phyloP scores from a whole-genome alignment of 192 early-diverging fungal genomes.

The Linnemannia exigua region DNA sequence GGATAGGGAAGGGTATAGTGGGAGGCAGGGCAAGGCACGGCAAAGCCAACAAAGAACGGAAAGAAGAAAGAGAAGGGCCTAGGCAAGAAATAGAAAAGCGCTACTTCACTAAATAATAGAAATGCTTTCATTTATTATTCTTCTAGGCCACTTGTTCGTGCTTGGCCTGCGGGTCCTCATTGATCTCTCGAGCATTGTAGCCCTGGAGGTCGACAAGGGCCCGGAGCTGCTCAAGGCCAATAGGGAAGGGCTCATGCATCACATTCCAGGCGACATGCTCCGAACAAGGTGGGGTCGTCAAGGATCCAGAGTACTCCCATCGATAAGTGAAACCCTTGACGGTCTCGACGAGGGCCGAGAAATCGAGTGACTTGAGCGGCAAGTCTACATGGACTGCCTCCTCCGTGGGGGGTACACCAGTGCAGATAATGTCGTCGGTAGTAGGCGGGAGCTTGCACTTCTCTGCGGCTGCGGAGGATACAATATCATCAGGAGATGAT shows the following conservation, averaged over 20 bases:
- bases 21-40: neutral
- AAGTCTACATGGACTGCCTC: neutral
- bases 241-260: slow-evolving; percentile 22
- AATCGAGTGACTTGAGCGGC: slow-evolving; percentile 3
- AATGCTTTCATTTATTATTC: neutral
- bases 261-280: slow-evolving; percentile 68
- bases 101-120: neutral
- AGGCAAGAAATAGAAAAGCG: neutral
- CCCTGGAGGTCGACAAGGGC: slow-evolving; percentile 41
- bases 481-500: too few species aligned
- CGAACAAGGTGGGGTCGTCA: slow-evolving; percentile 74
- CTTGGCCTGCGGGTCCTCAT: slow-evolving; percentile 6
- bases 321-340: neutral
- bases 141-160: neutral
- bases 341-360: neutral
- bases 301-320: slow-evolving; percentile 61
- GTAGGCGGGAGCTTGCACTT: neutral
- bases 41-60: neutral
- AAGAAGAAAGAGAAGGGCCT: neutral
- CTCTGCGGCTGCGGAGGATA: neutral
- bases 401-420: neutral
- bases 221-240: slow-evolving; percentile 43
- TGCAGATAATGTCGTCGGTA: neutral
- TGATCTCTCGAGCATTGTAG: slow-evolving; percentile 57
- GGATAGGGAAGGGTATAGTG: neutral